These are phyloP conservation scores for Candida vaughaniae DNA, from an alignment of 805 yeast species.

Conservation along the genomic window DNA sequence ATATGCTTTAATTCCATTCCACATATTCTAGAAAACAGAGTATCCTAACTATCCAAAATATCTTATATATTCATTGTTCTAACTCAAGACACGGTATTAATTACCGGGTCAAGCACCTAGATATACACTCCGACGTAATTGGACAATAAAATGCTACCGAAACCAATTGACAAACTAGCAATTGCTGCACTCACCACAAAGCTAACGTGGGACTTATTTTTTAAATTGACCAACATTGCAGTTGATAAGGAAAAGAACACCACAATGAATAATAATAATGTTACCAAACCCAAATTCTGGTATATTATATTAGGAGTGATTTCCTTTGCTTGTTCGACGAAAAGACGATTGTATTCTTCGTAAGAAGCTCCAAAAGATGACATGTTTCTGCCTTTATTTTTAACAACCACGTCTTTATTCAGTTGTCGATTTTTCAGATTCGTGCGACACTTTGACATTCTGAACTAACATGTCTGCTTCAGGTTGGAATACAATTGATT, in stretches of 20 bases:
- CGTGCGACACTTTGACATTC: too few species aligned
- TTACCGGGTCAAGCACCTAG: too few species aligned
- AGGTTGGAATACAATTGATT: constrained; percentile 64
- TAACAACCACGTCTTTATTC: too few species aligned
- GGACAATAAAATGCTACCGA: constrained; percentile 35
- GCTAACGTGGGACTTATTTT: constrained; percentile 20
- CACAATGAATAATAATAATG: constrained; percentile 22
- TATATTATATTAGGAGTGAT: constrained; percentile 20
- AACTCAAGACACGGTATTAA: too few species aligned
- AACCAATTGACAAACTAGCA: constrained; percentile 39
- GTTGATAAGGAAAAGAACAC: constrained; percentile 30
- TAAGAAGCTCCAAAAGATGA: constrained; percentile 24
- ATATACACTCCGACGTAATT: constrained; percentile 46
- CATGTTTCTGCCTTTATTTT: not conserved
- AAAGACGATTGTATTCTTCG: constrained; percentile 24
- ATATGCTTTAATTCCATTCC: too few species aligned
- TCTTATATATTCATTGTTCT: too few species aligned
- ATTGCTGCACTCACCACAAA: constrained; percentile 30
- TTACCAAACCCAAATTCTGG: constrained; percentile 13
- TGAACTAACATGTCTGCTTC: constrained; percentile 13
- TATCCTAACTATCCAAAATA: too few species aligned
- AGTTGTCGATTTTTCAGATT: too few species aligned
- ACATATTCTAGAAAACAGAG: too few species aligned
- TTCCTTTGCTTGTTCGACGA: constrained; percentile 20
- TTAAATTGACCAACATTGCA: constrained; percentile 28